Evolutionary conservation across 768 basidiomycete species (phyloP), one percentile per base, ranked within the genome.

Genomic region (Suillus discolor): DNA sequence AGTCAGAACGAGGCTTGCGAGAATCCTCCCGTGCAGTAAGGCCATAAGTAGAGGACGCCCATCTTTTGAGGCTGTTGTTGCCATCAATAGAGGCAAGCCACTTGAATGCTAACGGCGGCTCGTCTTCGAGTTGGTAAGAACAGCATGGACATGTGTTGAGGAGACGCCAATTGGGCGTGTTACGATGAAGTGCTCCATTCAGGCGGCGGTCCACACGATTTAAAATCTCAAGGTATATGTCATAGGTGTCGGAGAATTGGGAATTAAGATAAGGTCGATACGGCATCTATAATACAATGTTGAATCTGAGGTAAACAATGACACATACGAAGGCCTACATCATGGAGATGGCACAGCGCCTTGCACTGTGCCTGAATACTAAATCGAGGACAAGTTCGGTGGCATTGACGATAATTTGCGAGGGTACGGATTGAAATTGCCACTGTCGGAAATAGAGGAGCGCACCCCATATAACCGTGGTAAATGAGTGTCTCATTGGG

Each of bases 81-180:
- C 28, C 61, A 62, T 65, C 59, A 15, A 65, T 65, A 18, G 41
- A n/a, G 11, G 23, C 44, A 25, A 65, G 18, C 34, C 49, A 63
- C 2, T 45, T 23, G 7, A 63, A 6, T 20, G 36, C 53, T 28
- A 57, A 38, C 0, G 25, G 31, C 0, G 39, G 57, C 44, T 65
- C 42, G 7, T 65, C 64, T 18, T 62, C 0, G 2, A 65, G 34
- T 34, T 65, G 39, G 44, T 69, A 69, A 28, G 28, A 15, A 41
- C 69, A 69, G 3, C 60, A n/a, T 4, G 62, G 63, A 12, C 69
- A 69, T 16, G 47, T 13, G 38, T 69, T 57, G n/a, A 61, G 62
- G 3, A 63, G 31, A 6, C 61, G 53, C 69, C 67, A 69, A 42
- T 69, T 60, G 18, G 68, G 68, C 42, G 0, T 44, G 47, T 47